Evolutionary conservation across 495 filamentous ascomycete genomes (phyloP).

Genomic region (Podospora bellae-mahoneyi): DNA sequence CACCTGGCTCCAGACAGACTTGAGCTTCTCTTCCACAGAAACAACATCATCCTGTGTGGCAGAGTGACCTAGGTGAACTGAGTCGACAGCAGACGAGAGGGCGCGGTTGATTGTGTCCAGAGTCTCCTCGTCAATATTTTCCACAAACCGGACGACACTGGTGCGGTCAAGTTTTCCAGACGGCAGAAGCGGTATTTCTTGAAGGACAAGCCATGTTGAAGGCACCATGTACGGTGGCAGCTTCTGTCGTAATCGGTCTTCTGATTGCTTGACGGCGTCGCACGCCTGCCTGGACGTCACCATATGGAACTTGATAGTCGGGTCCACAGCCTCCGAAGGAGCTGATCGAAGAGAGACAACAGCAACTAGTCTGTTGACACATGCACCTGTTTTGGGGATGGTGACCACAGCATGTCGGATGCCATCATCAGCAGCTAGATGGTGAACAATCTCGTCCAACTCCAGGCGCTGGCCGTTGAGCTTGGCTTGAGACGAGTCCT

Average conservation of each 20-base stretch:
- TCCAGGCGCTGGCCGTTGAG: conserved; percentile 40
- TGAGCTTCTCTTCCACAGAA: conserved; percentile 17
- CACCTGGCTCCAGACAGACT: conserved; percentile 50
- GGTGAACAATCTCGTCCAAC: conserved; percentile 53
- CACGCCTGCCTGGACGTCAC: conserved; percentile 14
- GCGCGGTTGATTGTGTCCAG: conserved; percentile 15
- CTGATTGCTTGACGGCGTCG: conserved; percentile 22
- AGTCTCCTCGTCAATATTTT: conserved; percentile 16
- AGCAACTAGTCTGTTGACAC: conserved; percentile 22
- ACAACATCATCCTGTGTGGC: not conserved
- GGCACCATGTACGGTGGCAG: conserved; percentile 56
- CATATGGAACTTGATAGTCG: conserved; percentile 8
- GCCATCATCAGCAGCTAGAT: conserved; percentile 24
- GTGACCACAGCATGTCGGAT: conserved; percentile 25
- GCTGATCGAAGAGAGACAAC: conserved; percentile 15
- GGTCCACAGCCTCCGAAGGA: not conserved
- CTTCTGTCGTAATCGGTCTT: conserved; percentile 24
- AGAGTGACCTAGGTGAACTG: not conserved
- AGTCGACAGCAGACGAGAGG: not conserved
- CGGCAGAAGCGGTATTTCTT: conserved; percentile 46
- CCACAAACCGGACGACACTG: conserved; percentile 22
- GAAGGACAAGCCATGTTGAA: conserved; percentile 51
- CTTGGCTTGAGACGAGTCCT: conserved; percentile 36
- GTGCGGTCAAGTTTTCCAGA: conserved; percentile 58
- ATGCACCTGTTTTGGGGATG: conserved; percentile 21